Base-by-base conservation (phyloP, 768 basidiomycete genomes). In the Tulasnella sp. region DNA sequence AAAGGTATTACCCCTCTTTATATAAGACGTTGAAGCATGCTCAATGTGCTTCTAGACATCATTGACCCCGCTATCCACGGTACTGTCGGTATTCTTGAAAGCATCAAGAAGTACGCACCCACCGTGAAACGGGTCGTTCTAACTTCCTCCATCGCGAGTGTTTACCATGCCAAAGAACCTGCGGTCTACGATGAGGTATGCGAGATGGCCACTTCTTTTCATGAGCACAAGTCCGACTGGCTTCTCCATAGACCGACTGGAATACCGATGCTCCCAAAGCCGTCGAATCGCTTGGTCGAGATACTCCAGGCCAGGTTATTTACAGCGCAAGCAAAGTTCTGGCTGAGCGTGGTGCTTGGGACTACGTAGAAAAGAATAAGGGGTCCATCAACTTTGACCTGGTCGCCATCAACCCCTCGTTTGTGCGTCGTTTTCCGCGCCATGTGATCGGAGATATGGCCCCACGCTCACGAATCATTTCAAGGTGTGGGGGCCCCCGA, bases 51-150 rank as follows among this genome's bases (percentile, higher is more conserved):
- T n/a, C 24, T 80, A 75, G 81, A 86, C 79, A 81, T 87, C 39
- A 85, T 87, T 81, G 81, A 81, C 27, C 87, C 87, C 14, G 85
- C 85, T 40, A 82, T 85, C 10, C 81, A 85, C 36, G 86, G 86
- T 48, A 86, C 86, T 21, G 75, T 83, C 5, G 85, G 85, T 19
- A 80, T 86, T 24, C 82, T 86, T 39, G 82, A 84, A 74, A 83
- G 82, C 71, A 81, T 84, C 42, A 76, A 83, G 80, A 84, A 83
- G 81, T 81, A 83, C 83, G 80, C 46, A 44, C 56, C 80, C 7
- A 75, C 80, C 14, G 82, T 86, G 71, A 84, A 86, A 81, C 83
- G 86, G 40, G 83, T 87, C 9, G 84, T 86, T 27, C 82, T 86
- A 75, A 87, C 86, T 27, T 84, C 83, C 10, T 85, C 85, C 14